A percentile compares a stretch with the other conserved stretches of the same genome.
Evolutionary conservation across 495 filamentous ascomycete species (phyloP).

Genomic region (Penicillium waksmanii): DNA sequence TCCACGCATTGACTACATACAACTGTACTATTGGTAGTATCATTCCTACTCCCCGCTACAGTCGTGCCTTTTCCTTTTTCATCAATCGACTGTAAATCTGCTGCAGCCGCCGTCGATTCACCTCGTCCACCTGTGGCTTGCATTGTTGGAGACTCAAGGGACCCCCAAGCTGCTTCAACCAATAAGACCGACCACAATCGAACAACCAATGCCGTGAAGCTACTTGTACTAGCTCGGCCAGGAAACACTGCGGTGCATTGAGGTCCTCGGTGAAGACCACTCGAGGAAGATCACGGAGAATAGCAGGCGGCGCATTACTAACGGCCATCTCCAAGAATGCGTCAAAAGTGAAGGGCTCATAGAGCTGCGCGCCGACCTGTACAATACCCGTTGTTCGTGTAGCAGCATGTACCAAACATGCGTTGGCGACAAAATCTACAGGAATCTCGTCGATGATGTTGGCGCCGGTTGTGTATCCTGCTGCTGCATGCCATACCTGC

Average conservation of each 20-base stretch:
- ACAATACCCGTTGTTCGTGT: constrained; percentile 40
- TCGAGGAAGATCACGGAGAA: constrained; percentile 28
- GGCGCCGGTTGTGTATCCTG: constrained; percentile 34
- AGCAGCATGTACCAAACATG: constrained; percentile 41
- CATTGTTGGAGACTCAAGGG: constrained; percentile 35
- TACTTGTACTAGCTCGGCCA: constrained; percentile 41
- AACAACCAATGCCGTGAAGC: constrained; percentile 42
- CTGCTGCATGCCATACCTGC: constrained; percentile 39
- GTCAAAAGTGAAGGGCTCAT: constrained; percentile 36
- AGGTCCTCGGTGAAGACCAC: constrained; percentile 37
- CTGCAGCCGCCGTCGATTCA: constrained; percentile 29
- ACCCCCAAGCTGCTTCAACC: constrained; percentile 38
- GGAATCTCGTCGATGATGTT: constrained; percentile 47
- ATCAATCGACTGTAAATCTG: constrained; percentile 22
- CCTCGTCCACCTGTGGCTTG: constrained; percentile 31
- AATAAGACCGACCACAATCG: constrained; percentile 43
- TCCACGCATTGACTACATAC: not conserved
- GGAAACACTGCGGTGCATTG: constrained; percentile 32
- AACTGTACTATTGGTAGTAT: too few species aligned
- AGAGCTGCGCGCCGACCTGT: constrained; percentile 38
- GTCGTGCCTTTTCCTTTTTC: constrained; percentile 26
- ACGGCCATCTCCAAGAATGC: constrained; percentile 27
- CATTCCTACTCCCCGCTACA: constrained; percentile 1
- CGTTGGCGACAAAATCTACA: constrained; percentile 46
- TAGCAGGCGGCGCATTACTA: constrained; percentile 25